Conservation (phyloP, 78 protist species). For the slime mould (Dictyostelium discoideum) region dicty_2.7 NC_007088.5:7769501-7770000, state of each 20-base stretch:
- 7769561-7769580: not conserved
- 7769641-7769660: not conserved
- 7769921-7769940: not conserved
- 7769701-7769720: not conserved
- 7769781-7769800: not conserved
- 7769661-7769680: not conserved
- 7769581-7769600: not conserved
- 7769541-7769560: not conserved
- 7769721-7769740: not conserved
- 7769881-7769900: not conserved
- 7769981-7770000: not conserved
- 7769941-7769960: not conserved
- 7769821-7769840: not conserved
- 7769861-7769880: not conserved
- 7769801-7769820: not conserved
- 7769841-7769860: not conserved
- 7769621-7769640: not conserved
- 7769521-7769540: conserved; percentile 6
- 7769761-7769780: not conserved
- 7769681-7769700: not conserved
- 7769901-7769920: not conserved
- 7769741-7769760: not conserved
- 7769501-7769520: not conserved
- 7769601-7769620: not conserved
- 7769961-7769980: not conserved